These are phyloP conservation scores for Colletotrichum lindemuthianum DNA, from an alignment of 2,329 filamentous ascomycete species.

Conservation along the genomic window DNA sequence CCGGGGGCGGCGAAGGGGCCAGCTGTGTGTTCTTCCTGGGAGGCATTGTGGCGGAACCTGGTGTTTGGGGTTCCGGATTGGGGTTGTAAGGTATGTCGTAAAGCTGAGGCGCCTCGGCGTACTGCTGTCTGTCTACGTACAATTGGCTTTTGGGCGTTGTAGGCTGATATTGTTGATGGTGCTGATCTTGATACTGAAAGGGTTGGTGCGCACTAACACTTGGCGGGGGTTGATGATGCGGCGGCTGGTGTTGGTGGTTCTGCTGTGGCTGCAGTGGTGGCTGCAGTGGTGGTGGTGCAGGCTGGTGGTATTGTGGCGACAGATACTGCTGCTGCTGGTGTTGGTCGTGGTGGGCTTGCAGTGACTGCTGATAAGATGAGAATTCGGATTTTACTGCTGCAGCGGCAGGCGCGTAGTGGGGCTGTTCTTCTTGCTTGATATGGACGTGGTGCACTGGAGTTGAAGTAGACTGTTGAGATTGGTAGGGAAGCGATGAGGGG, in stretches of 20 bases:
- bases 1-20: slow-evolving; percentile 49
- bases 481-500: slow-evolving; percentile 31
- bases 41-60: slow-evolving; percentile 46
- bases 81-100: slow-evolving; percentile 31
- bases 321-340: slow-evolving; percentile 40
- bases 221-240: slow-evolving; percentile 33
- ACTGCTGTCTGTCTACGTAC: slow-evolving; percentile 23
- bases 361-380: slow-evolving; percentile 30
- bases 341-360: slow-evolving; percentile 45
- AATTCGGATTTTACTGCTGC: slow-evolving; percentile 35
- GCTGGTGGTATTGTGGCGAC: slow-evolving; percentile 38
- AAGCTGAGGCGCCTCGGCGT: slow-evolving; percentile 17
- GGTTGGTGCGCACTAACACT: slow-evolving; percentile 29
- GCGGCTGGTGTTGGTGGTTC: slow-evolving; percentile 38
- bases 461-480: slow-evolving; percentile 34
- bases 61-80: slow-evolving; percentile 30
- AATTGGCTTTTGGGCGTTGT: slow-evolving; percentile 27
- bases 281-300: slow-evolving; percentile 31
- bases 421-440: slow-evolving; percentile 34
- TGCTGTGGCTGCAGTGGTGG: slow-evolving; percentile 35
- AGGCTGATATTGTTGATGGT: slow-evolving; percentile 26
- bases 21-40: slow-evolving; percentile 51
- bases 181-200: slow-evolving; percentile 27
- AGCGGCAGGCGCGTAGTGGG: slow-evolving; percentile 34
- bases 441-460: slow-evolving; percentile 28